phyloP scores from a whole-genome alignment of 2,329 filamentous ascomycete genomes.

The Paraconiothyrium brasiliense region DNA sequence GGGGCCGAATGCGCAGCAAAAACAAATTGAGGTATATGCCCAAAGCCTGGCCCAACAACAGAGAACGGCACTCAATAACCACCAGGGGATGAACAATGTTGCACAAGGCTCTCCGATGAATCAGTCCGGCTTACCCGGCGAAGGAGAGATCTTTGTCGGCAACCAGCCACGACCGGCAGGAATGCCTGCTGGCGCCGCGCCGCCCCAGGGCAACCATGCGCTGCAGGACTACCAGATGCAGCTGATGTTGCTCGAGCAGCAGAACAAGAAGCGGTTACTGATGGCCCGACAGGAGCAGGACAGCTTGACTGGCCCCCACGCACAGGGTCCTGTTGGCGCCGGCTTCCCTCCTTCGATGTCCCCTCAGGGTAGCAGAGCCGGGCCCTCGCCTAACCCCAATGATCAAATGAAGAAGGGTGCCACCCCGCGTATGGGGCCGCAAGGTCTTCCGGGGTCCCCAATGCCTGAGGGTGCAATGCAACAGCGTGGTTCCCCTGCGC shows the following conservation, averaged over 20 bases:
- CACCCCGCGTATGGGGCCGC: conserved; percentile 76
- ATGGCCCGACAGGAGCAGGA: conserved; percentile 86
- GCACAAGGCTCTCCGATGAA: conserved; percentile 89
- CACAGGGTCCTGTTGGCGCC: conserved; percentile 58
- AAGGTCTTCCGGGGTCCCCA: conserved; percentile 72
- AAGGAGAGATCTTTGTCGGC: conserved; percentile 46
- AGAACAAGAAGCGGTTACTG: conserved; percentile 86
- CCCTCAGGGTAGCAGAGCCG: conserved; percentile 72
- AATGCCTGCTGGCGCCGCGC: conserved; percentile 69
- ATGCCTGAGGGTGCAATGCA: conserved; percentile 75
- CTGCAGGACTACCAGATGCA: conserved; percentile 91
- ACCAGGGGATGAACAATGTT: conserved; percentile 74
- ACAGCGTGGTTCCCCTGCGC: conserved; percentile 68
- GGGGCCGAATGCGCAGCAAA: conserved; percentile 72
- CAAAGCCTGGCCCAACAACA: conserved; percentile 85
- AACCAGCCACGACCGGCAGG: conserved; percentile 41
- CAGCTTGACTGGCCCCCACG: conserved; percentile 63
- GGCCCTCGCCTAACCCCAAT: conserved; percentile 78
- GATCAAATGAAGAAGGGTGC: conserved; percentile 79
- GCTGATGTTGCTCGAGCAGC: conserved; percentile 84
- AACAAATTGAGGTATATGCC: conserved; percentile 88
- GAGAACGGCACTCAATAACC: conserved; percentile 80
- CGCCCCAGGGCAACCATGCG: conserved; percentile 75
- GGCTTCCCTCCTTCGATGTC: conserved; percentile 74
- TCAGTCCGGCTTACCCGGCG: conserved; percentile 58